Evolutionary conservation across 257 asterid genomes (phyloP).

Genomic region (Primulina huaijiensis): DNA sequence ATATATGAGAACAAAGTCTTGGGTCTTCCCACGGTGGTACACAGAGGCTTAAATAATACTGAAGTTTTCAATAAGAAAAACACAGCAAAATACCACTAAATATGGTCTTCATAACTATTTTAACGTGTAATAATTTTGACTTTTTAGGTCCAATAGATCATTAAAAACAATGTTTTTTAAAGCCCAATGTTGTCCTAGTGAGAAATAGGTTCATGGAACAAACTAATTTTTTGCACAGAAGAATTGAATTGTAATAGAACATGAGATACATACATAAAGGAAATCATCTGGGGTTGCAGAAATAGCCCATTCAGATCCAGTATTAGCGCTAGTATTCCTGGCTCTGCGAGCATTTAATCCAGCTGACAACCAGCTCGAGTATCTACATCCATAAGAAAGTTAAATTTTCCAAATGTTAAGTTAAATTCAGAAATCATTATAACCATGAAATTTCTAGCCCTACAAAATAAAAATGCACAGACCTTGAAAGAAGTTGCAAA

Average conservation of each 20-base stretch:
- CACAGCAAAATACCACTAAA: background rate
- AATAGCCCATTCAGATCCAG: constrained; percentile 83
- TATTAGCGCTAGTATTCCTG: constrained; percentile 47
- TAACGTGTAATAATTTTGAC: background rate
- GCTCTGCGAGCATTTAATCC: constrained; percentile 77
- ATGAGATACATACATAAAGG: constrained; percentile 56
- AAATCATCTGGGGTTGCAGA: constrained; percentile 85
- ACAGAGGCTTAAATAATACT: constrained; percentile 12
- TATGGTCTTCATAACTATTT: background rate
- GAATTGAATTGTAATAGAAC: constrained; percentile 6
- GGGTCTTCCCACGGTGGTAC: constrained; percentile 8
- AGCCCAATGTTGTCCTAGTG: constrained; percentile 7
- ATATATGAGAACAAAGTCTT: constrained; percentile 3
- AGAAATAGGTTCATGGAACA: constrained; percentile 1
- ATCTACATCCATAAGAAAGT: constrained; percentile 45
- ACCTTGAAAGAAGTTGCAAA: constrained; percentile 93
- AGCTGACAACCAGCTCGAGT: constrained; percentile 78
- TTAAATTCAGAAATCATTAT: background rate
- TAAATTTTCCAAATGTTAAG: constrained; percentile 4
- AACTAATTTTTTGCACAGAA: constrained; percentile 18
- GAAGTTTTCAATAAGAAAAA: constrained; percentile 5
- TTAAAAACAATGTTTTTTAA: constrained; percentile 3
- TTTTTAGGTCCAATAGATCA: constrained; percentile 4
- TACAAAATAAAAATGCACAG: constrained; percentile 29
- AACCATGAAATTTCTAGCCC: background rate